Evolutionary conservation across 805 yeast species (phyloP), one percentile per base, ranked within the genome.

Genomic region (Isabelozyma gotoi): DNA sequence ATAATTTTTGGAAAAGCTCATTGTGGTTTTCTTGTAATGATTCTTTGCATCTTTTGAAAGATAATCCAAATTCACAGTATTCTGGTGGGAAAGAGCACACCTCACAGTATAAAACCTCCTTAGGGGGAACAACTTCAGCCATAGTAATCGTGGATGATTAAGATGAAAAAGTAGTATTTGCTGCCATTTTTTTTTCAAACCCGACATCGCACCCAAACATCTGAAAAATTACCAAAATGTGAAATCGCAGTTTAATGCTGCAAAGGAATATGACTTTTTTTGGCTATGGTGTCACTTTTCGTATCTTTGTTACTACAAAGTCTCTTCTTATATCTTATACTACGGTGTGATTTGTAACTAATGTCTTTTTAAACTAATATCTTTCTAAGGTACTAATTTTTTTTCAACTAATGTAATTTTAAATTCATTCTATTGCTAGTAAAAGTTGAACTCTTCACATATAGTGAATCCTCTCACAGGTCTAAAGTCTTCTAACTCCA

Each of bases 51-150:
- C 88, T 81, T 59, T 83, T 84, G 64, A 87, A 76, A 19, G 82
- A 69, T 37, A 85, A 87, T 10, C 96, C 94, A 60, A 91, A 91
- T 61, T 92, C 97, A 69, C 98, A 91, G 68, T 83, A 91, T 65
- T 80, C 96, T 3, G 88, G 88, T n/a, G 96, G 96, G 59, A 78
- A 83, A 1, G 88, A 68, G 61, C 96, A 88, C 11, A 88, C 78
- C 4, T 81, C 89, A 62, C 96, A 88, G 67, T 88, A 88, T 12
- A 76, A 57, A 16, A 83, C 78, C 10, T 47, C 16, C 43, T 47
- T 60, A n/a, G 75, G 67, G n/a, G n/a, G 29, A 7, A 32, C 43
- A 16, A 63, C 50, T 49, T 64, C 66, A 15, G 68, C 42, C 67
- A 65, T 65, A 15, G 19, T 46, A 38, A 15, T 14, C 39, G 6